Percentiles rank a stretch among this genome's conserved stretches.
Evolutionary conservation across 306 rosid genomes (phyloP).

Genomic region (Delonix regia): DNA sequence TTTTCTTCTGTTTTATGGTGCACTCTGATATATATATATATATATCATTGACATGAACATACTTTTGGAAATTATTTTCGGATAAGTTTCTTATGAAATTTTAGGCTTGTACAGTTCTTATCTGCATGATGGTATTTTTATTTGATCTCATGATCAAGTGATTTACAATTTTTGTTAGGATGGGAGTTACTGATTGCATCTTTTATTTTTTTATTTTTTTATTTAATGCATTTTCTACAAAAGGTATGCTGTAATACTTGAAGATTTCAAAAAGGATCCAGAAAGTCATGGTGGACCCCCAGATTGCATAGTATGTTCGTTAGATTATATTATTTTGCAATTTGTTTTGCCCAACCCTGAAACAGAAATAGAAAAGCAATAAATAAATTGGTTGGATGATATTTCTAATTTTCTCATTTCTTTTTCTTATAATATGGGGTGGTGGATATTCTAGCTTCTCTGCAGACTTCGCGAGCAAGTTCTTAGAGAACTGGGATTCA

Average conservation of each 20-base stretch:
- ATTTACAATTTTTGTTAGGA: constrained; percentile 15
- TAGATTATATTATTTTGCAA: constrained; percentile 12
- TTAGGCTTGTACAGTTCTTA: not conserved
- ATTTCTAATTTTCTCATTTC: constrained; percentile 13
- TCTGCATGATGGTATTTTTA: constrained; percentile 1
- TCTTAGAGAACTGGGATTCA: constrained; percentile 85
- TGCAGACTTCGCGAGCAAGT: constrained; percentile 89
- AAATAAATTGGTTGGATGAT: not conserved
- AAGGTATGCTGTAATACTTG: constrained; percentile 86
- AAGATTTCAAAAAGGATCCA: constrained; percentile 83
- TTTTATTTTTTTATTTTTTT: constrained; percentile 23
- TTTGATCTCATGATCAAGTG: not conserved
- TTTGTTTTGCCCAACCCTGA: not conserved
- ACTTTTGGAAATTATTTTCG: constrained; percentile 8
- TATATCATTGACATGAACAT: not conserved
- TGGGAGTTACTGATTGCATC: constrained; percentile 18
- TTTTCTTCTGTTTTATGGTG: constrained; percentile 11
- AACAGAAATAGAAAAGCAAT: not conserved
- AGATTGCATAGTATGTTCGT: constrained; percentile 70
- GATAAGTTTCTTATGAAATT: constrained; percentile 13
- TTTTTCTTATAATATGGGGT: not conserved
- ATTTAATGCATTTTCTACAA: constrained; percentile 23
- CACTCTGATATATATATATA: not conserved
- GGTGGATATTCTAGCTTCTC: constrained; percentile 56
- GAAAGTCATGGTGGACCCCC: constrained; percentile 83